Base-by-base conservation (phyloP, 2,329 filamentous ascomycete genomes). In the Cladosporium sp. region DNA sequence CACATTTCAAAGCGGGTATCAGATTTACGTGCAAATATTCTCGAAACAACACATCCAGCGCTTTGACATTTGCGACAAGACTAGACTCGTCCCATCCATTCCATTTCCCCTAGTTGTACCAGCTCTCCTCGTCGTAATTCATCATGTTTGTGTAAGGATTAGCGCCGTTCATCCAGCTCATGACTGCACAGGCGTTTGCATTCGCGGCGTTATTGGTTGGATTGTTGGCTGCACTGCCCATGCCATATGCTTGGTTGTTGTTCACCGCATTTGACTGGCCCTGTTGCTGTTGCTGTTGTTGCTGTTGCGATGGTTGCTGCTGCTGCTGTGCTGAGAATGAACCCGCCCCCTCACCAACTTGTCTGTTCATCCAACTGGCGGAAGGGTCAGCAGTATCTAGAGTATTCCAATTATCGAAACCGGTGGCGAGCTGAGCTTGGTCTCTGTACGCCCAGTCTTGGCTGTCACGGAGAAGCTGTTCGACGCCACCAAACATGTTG, bases 381-480 rank as follows among this genome's bases (percentile, higher is more conserved):
- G 45, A 41, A 7, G 45, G 18, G 32, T 41, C 45, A 7, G 20
- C 30, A 5, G 20, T 19, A 5, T 50, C 47, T 8, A 43, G n/a
- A 2, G 53, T 41, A 48, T 70, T 70, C 82, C 83, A 86, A 49
- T 82, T 83, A 20, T 79, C 83, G 55, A 86, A 80, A 1, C 82
- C 83, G 3, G 78, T 65, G 0, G 79, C 81, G 3, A 86, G 67
- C 43, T 79, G 77, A 15, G 73, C 76, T 58, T 86, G 82, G 59
- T 87, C 83, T 30, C 76, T 70, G 48, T 83, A 73, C 73, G 57
- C 59, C 80, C 79, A 83, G 58, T 85, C 79, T 54, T 84, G 80
- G 42, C 78, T 80, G 43, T 85, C 82, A 40, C 80, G 75, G 3
- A 85, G 74, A 4, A 86, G 66, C 39, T 79, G 78, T 30, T 84